Evolutionary conservation across 345 rosid species (phyloP).

Genomic region (Syzygium aromaticum): DNA sequence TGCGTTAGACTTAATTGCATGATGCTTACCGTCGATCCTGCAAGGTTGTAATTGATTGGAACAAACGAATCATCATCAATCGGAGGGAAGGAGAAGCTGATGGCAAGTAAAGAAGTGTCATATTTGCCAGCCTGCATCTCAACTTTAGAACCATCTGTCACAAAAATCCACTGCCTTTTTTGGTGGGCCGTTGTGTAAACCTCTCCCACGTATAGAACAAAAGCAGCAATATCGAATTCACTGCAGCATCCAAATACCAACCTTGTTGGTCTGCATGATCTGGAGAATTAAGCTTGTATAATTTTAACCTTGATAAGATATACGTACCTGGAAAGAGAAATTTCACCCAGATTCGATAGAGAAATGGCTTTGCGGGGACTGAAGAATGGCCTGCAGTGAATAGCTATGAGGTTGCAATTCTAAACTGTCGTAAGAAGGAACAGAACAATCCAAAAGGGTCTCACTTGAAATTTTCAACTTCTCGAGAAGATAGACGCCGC

Average conservation of each 20-base stretch:
- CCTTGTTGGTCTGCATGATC: background rate
- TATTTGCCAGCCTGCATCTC: conserved; percentile 26
- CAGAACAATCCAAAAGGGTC: conserved; percentile 13
- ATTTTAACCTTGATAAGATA: background rate
- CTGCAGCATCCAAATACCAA: conserved; percentile 19
- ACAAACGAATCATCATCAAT: conserved; percentile 31
- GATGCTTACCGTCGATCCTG: conserved; percentile 66
- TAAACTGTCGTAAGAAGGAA: background rate
- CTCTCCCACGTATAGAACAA: conserved; percentile 72
- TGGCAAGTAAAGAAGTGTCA: conserved; percentile 64
- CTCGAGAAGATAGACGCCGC: conserved; percentile 46
- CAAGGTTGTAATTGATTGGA: conserved; percentile 61
- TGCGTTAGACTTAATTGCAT: background rate
- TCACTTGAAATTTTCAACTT: conserved; percentile 46
- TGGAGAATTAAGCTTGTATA: background rate
- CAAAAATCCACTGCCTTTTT: conserved; percentile 90
- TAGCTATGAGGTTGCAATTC: background rate
- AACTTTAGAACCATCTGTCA: conserved; percentile 58
- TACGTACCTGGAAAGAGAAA: conserved; percentile 60
- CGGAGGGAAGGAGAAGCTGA: conserved; percentile 60
- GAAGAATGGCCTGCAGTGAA: conserved; percentile 68
- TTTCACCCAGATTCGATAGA: conserved; percentile 57
- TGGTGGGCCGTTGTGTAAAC: conserved; percentile 35
- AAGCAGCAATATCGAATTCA: conserved; percentile 81
- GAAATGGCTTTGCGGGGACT: conserved; percentile 52